Conservation (phyloP, 2,329 filamentous ascomycete species). For the Penicillium aurantiogriseum region DNA sequence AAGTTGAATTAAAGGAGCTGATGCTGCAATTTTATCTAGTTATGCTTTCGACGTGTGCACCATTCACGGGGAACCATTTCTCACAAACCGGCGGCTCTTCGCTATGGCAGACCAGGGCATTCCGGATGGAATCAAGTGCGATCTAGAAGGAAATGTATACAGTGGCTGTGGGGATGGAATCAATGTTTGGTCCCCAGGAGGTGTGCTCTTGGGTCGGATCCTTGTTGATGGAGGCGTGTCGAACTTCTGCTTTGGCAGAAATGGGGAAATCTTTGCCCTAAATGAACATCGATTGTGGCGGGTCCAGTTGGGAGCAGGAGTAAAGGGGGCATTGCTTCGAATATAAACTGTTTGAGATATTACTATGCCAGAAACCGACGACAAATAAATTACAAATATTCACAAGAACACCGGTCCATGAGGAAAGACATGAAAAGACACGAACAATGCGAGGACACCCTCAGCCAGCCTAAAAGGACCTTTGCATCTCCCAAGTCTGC, state of each 20-base stretch:
- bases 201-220: background rate
- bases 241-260: background rate
- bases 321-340: background rate
- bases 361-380: background rate
- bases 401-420: background rate
- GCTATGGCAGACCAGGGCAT: background rate
- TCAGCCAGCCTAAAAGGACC: background rate
- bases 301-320: background rate
- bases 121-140: background rate
- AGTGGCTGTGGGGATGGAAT: background rate
- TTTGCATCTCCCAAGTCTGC: background rate
- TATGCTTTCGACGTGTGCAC: background rate
- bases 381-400: background rate
- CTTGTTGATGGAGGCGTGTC: background rate
- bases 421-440: background rate
- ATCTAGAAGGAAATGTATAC: background rate
- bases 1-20: background rate
- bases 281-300: background rate
- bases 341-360: background rate
- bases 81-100: background rate
- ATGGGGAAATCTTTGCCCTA: background rate
- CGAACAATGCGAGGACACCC: background rate
- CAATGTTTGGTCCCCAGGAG: background rate
- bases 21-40: background rate
- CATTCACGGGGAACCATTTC: background rate